Evolutionary conservation across 306 rosid genomes (phyloP).

Genomic region (Ochetophila trinervis): DNA sequence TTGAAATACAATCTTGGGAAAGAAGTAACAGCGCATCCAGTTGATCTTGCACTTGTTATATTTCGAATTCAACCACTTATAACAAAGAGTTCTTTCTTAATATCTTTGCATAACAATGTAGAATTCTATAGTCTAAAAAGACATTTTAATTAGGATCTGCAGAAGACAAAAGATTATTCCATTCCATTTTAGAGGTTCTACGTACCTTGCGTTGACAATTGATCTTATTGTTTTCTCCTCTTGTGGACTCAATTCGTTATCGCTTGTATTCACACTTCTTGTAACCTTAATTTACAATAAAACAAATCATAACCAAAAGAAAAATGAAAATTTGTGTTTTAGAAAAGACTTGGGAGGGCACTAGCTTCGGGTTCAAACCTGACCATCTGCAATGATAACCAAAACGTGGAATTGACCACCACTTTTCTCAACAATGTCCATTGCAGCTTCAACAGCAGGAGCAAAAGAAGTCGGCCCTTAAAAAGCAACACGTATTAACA

Average conservation of each 20-base stretch:
- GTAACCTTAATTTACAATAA: constrained; percentile 53
- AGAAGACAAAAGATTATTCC: too few relatives aligned
- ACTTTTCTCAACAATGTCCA: constrained; percentile 82
- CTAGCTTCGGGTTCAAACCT: constrained; percentile 38
- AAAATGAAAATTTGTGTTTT: not conserved
- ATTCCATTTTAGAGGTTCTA: not conserved
- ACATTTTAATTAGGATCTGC: too few relatives aligned
- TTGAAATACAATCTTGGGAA: too few relatives aligned
- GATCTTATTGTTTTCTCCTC: constrained; percentile 73
- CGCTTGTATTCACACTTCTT: constrained; percentile 41
- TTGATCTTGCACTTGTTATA: too few relatives aligned
- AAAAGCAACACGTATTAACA: constrained; percentile 25
- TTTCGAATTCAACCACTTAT: too few relatives aligned
- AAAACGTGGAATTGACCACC: constrained; percentile 86
- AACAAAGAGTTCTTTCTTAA: too few relatives aligned
- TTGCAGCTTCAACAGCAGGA: constrained; percentile 79
- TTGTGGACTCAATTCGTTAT: constrained; percentile 66
- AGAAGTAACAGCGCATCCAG: too few relatives aligned
- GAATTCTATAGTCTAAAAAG: too few relatives aligned
- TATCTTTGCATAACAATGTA: too few relatives aligned
- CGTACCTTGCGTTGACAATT: constrained; percentile 75
- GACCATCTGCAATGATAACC: constrained; percentile 85
- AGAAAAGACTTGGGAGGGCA: not conserved
- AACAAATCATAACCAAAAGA: constrained; percentile 11
- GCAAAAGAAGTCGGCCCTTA: constrained; percentile 92